phyloP scores from a whole-genome alignment of 305 asterid species.

The Fraxinus baroniana region DNA sequence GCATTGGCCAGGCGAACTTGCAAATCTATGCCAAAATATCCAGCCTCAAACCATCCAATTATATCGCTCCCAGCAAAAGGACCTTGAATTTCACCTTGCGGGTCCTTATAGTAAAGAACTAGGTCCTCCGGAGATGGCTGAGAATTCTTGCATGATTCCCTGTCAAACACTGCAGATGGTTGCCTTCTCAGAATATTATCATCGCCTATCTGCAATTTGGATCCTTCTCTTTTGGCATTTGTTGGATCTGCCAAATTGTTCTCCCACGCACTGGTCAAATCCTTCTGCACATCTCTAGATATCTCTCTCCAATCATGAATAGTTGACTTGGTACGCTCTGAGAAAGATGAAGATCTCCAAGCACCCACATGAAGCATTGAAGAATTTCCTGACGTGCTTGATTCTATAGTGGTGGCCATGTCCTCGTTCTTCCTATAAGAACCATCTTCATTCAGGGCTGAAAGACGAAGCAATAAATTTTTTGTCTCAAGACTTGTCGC shows the following conservation, averaged over 20 bases:
- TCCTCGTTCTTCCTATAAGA: slow-evolving; percentile 36
- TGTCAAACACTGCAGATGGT: slow-evolving; percentile 43
- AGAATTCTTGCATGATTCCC: slow-evolving; percentile 37
- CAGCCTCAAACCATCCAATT: slow-evolving; percentile 84
- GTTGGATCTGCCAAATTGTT: slow-evolving; percentile 39
- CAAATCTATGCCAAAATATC: slow-evolving; percentile 83
- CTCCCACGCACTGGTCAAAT: slow-evolving; percentile 36
- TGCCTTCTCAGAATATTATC: slow-evolving; percentile 50
- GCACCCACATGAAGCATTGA: slow-evolving; percentile 41
- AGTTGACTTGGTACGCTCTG: slow-evolving; percentile 41
- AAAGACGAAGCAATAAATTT: slow-evolving; percentile 15
- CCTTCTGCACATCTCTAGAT: slow-evolving; percentile 39
- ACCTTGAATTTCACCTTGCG: slow-evolving; percentile 77
- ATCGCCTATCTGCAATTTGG: slow-evolving; percentile 52
- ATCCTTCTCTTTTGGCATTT: slow-evolving; percentile 38
- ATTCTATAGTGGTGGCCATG: slow-evolving; percentile 36
- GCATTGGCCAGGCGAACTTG: slow-evolving; percentile 66
- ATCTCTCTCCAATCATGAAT: slow-evolving; percentile 50
- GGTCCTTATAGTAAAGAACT: slow-evolving; percentile 73
- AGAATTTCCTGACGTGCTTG: slow-evolving; percentile 41
- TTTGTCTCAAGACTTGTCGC: slow-evolving; percentile 8
- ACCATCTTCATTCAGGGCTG: slow-evolving; percentile 46
- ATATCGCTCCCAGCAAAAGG: slow-evolving; percentile 80
- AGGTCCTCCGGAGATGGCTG: slow-evolving; percentile 71
- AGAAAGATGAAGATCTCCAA: slow-evolving; percentile 57